Evolutionary conservation across 1,139 yeast genomes (phyloP).

Genomic region (Magnusiomyces tetraspermus): DNA sequence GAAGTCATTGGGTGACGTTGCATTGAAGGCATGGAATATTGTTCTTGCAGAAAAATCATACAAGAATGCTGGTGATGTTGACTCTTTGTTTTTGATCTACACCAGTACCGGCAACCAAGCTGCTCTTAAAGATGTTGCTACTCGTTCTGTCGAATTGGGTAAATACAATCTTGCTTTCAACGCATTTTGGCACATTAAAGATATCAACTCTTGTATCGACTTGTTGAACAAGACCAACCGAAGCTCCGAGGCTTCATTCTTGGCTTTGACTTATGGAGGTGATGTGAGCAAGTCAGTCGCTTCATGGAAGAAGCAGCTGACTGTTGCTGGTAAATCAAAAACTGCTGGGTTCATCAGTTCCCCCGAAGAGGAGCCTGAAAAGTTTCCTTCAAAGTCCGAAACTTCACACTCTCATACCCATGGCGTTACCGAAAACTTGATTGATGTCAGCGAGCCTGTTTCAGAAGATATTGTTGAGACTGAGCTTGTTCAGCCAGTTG

Average conservation of each 20-base stretch:
- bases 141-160: conserved; percentile 56
- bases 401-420: conserved; percentile 17
- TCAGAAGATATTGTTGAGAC: conserved; percentile 17
- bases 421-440: conserved; percentile 20
- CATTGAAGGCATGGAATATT: conserved; percentile 69
- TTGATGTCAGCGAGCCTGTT: conserved; percentile 21
- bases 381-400: conserved; percentile 29
- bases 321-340: conserved; percentile 42
- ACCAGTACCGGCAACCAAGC: conserved; percentile 67
- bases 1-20: conserved; percentile 86
- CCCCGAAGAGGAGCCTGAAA: conserved; percentile 24
- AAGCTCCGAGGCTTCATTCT: conserved; percentile 74
- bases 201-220: conserved; percentile 52
- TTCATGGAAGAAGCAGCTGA: conserved; percentile 58
- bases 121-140: conserved; percentile 50
- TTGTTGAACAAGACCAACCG: conserved; percentile 63
- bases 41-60: conserved; percentile 74
- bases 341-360: conserved; percentile 41
- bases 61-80: conserved; percentile 69
- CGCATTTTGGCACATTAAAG: conserved; percentile 81
- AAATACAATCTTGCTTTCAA: conserved; percentile 87
- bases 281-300: conserved; percentile 42
- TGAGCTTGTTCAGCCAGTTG: conserved; percentile 11
- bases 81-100: conserved; percentile 72
- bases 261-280: conserved; percentile 66